Base-by-base conservation (phyloP, 2,329 filamentous ascomycete genomes). In the Fusarium buharicum region DNA sequence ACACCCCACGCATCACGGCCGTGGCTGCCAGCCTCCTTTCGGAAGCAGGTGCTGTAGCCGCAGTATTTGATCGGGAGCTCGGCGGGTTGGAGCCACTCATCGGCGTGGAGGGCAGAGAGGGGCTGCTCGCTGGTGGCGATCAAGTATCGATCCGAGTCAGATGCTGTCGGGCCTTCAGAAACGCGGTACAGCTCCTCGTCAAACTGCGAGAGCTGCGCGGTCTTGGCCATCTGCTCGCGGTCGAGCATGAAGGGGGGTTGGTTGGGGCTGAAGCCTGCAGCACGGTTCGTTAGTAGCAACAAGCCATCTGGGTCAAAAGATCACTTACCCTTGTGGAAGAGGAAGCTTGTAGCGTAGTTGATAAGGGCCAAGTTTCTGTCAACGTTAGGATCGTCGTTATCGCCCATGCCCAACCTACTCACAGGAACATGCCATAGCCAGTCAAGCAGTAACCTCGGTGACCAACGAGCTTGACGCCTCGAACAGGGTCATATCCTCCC, bases 181-280 rank as follows among this genome's bases (percentile, higher is more conserved):
- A 99, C 94, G 80, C 98, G 98, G 84, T 99, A 99, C 47, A 99
- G 82, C 77, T 98, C 94, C 76, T 98, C 95, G 73, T 99, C 95
- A 72, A 99, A 99, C 72, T 97, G 91, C 68, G 95, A 93, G 22
- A 99, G 87, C 79, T 99, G 95, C 3, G 95, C 95, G 0, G 95
- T 99, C 83, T 98, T 98, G 59, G 91, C 93, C 95, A 99, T 99
- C 76, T 92, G 90, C 46, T 96, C 91, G 77, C 91, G 91, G 62
- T 94, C 85, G 91, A 98, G 97, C 82, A 99, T 96, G 73, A 92
- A 93, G 2, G 93, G 93, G 2, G 94, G 90, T 73, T 95, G 91
- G 66, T 94, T 87, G 8, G 91, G 89, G 27, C 85, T 92, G 78
- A 93, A 96, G 53, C 90, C 93, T 76, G 20, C 13, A 31, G 44